A percentile compares a stretch with the other conserved stretches of the same genome.
Conservation (phyloP, 2,329 filamentous ascomycete genomes). For the Cytospora leucostoma region DNA sequence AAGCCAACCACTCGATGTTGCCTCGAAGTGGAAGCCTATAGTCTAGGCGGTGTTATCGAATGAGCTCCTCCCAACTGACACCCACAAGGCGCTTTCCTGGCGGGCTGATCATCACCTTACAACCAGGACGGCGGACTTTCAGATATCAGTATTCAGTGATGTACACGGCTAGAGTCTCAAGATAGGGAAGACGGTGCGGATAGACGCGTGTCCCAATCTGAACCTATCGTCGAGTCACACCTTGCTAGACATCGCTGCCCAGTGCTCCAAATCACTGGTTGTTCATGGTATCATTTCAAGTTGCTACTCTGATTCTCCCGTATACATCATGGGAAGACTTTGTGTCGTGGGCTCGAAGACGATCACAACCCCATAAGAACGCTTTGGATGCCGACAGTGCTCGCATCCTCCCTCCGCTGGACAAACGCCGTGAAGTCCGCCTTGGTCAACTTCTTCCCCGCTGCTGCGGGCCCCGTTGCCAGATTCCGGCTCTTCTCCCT, state of each 20-base stretch:
- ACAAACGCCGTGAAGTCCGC: slow-evolving; percentile 82
- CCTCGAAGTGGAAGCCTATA: neutral
- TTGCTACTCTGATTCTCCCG: slow-evolving; percentile 7
- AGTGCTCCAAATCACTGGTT: neutral
- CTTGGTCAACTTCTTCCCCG: slow-evolving; percentile 60
- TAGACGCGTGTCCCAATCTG: neutral
- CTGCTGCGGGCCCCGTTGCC: slow-evolving; percentile 42
- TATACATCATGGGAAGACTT: slow-evolving; percentile 2
- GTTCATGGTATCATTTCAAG: slow-evolving; percentile 28
- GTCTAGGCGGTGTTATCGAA: neutral
- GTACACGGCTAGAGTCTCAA: neutral
- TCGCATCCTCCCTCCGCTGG: slow-evolving; percentile 79
- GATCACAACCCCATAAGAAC: slow-evolving; percentile 66
- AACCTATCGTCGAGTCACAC: neutral
- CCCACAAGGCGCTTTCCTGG: neutral
- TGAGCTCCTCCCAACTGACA: neutral
- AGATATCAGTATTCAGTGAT: neutral
- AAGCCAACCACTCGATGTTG: neutral
- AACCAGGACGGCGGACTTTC: neutral
- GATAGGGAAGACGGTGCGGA: neutral
- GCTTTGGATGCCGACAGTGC: slow-evolving; percentile 78
- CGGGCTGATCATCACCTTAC: neutral
- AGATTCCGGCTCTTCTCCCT: slow-evolving; percentile 68
- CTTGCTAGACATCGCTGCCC: neutral
- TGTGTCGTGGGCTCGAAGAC: neutral